Conservation (phyloP, 345 rosid genomes). For the Laguncularia racemosa region DNA sequence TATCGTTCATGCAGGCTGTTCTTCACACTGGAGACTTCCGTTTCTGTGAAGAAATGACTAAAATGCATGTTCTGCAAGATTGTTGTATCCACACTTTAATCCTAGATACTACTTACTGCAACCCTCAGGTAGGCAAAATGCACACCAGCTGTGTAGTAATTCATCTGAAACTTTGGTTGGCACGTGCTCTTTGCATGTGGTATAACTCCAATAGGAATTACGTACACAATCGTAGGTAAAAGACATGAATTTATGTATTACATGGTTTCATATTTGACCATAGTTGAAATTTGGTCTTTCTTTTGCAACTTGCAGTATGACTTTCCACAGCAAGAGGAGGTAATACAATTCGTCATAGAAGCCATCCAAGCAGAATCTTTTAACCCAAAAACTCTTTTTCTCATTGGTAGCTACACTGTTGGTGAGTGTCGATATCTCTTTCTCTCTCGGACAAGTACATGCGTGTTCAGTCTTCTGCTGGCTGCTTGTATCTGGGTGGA, state of each 20-base stretch:
- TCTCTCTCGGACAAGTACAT: not conserved
- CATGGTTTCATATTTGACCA: not conserved
- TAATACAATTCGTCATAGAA: slow-evolving; percentile 87
- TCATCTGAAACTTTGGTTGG: too few species aligned
- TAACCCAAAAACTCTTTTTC: slow-evolving; percentile 81
- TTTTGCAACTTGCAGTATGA: slow-evolving; percentile 55
- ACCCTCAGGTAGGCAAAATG: slow-evolving; percentile 56
- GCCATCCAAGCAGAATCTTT: slow-evolving; percentile 95
- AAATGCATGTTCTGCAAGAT: slow-evolving; percentile 25
- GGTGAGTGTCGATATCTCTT: slow-evolving; percentile 33
- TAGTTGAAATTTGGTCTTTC: slow-evolving; percentile 4
- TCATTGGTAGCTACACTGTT: slow-evolving; percentile 89
- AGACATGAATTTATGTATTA: not conserved
- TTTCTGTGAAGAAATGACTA: slow-evolving; percentile 51
- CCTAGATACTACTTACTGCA: slow-evolving; percentile 96
- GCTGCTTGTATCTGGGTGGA: too few species aligned
- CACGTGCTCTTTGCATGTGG: too few species aligned
- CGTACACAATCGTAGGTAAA: too few species aligned
- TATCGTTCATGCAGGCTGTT: slow-evolving; percentile 42
- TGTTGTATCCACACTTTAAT: slow-evolving; percentile 63
- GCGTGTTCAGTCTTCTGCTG: too few species aligned
- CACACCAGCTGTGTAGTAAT: not conserved
- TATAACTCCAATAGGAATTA: too few species aligned
- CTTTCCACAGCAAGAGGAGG: slow-evolving; percentile 93
- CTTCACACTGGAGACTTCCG: slow-evolving; percentile 96